Percentiles rank a stretch among this genome's conserved stretches.
These are phyloP conservation scores for Gossypium trilobum DNA, from an alignment of 441 rosid species.

Conservation along the genomic window DNA sequence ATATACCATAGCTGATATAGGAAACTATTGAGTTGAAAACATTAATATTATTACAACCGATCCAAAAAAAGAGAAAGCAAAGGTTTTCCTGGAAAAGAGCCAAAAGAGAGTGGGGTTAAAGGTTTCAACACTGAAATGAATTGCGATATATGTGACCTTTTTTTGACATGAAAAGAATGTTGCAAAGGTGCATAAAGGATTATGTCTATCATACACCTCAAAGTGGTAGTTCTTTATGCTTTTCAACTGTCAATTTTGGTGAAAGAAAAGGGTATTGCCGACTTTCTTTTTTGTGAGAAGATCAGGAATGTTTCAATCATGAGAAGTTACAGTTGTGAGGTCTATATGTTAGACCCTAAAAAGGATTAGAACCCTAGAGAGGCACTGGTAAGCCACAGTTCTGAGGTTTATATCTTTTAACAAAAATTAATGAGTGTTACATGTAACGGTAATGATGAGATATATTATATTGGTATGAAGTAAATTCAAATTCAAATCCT, in stretches of 20 bases:
- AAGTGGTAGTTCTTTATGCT: neutral
- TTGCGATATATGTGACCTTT: neutral
- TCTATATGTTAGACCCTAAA: neutral
- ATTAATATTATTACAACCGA: neutral
- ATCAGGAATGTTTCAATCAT: neutral
- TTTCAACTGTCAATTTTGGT: slow-evolving; percentile 13
- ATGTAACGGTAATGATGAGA: too few species aligned
- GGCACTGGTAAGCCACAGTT: neutral
- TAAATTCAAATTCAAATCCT: too few species aligned
- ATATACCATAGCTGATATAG: neutral
- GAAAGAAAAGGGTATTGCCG: slow-evolving; percentile 1
- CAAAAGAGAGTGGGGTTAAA: neutral
- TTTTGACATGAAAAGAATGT: slow-evolving; percentile 5
- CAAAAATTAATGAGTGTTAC: too few species aligned
- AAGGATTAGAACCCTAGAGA: neutral
- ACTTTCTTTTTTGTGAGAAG: neutral
- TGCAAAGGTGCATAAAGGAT: neutral
- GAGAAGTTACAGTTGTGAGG: neutral
- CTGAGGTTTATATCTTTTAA: neutral
- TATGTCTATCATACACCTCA: neutral
- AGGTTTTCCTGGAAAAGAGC: neutral
- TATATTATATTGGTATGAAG: too few species aligned
- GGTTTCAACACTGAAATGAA: neutral
- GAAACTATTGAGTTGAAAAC: neutral
- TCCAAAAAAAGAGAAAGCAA: neutral